phyloP scores from a whole-genome alignment of 1,284 basidiomycete genomes.

The Leccinum pachyderme region DNA sequence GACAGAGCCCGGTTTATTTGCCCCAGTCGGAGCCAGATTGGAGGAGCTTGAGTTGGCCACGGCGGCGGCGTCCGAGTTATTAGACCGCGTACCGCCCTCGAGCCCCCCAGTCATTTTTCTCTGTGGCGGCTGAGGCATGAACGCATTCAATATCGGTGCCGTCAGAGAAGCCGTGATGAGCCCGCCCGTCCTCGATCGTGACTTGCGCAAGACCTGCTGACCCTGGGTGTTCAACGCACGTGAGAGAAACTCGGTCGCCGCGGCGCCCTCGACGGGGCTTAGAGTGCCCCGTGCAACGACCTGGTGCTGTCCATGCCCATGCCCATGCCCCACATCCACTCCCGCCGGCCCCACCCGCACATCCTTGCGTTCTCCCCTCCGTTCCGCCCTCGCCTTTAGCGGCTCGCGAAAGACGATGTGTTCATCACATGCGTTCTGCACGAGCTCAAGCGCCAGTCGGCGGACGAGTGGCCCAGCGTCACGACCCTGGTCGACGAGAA shows the following conservation, averaged over 20 bases:
- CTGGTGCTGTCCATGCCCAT: conserved; percentile 20
- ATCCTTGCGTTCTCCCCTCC: conserved; percentile 34
- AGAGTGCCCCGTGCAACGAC: conserved; percentile 41
- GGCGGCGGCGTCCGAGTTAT: not conserved
- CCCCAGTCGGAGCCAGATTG: conserved; percentile 14
- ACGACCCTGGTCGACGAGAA: conserved; percentile 65
- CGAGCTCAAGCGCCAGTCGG: conserved; percentile 67
- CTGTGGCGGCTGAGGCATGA: conserved; percentile 49
- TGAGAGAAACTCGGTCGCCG: conserved; percentile 46
- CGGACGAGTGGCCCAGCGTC: conserved; percentile 64
- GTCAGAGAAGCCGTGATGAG: conserved; percentile 40
- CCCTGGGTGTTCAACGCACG: conserved; percentile 40
- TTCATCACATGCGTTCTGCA: conserved; percentile 71
- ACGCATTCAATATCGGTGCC: conserved; percentile 58
- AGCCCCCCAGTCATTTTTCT: conserved; percentile 36
- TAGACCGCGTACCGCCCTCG: conserved; percentile 29
- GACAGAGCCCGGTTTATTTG: conserved; percentile 58
- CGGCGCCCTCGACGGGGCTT: conserved; percentile 38
- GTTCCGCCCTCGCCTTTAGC: conserved; percentile 42
- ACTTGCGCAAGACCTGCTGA: conserved; percentile 33
- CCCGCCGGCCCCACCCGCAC: not conserved
- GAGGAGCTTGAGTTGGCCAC: conserved; percentile 10
- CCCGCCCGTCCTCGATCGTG: conserved; percentile 36
- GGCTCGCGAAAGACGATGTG: conserved; percentile 55
- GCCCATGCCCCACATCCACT: not conserved